A percentile compares a stretch with the other conserved stretches of the same genome.
phyloP scores from a whole-genome alignment of 2,329 filamentous ascomycete genomes.

The Lecanicillium sp. region DNA sequence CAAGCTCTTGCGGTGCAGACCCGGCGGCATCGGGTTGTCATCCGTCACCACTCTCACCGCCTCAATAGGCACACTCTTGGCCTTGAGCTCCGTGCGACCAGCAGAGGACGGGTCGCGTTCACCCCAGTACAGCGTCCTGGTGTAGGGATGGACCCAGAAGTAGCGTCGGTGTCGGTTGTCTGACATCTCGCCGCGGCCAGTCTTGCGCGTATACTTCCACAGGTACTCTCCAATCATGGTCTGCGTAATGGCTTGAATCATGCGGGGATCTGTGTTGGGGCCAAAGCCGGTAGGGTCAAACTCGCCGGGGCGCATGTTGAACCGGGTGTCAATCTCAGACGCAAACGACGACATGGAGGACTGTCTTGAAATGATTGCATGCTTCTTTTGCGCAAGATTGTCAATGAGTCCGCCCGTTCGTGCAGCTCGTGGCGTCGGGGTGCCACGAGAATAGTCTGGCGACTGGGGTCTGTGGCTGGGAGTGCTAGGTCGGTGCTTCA shows the following conservation, averaged over 20 bases:
- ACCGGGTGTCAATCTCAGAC: slow-evolving; percentile 85
- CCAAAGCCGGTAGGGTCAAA: slow-evolving; percentile 52
- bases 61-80: slow-evolving; percentile 91
- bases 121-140: slow-evolving; percentile 93
- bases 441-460: slow-evolving; percentile 43
- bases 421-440: slow-evolving; percentile 47
- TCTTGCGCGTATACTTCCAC: slow-evolving; percentile 97
- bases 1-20: slow-evolving; percentile 88
- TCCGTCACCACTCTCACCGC: slow-evolving; percentile 87
- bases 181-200: slow-evolving; percentile 82
- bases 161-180: slow-evolving; percentile 87
- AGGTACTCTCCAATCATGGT: slow-evolving; percentile 99
- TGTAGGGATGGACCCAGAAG: slow-evolving; percentile 99
- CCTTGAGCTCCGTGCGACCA: slow-evolving; percentile 65
- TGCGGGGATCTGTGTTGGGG: slow-evolving; percentile 78
- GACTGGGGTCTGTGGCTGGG: slow-evolving; percentile 45
- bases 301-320: slow-evolving; percentile 63
- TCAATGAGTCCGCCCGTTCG: slow-evolving; percentile 41
- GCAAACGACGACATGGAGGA: slow-evolving; percentile 94
- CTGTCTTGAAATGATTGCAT: slow-evolving; percentile 33
- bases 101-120: slow-evolving; percentile 71
- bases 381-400: slow-evolving; percentile 32
- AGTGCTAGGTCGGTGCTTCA: slow-evolving; percentile 50
- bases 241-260: slow-evolving; percentile 98
- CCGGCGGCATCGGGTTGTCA: slow-evolving; percentile 91